A percentile compares a stretch with the other conserved stretches of the same genome.
Conservation (phyloP, 1,284 basidiomycete genomes). For the Chalciporus piperatoides region DNA sequence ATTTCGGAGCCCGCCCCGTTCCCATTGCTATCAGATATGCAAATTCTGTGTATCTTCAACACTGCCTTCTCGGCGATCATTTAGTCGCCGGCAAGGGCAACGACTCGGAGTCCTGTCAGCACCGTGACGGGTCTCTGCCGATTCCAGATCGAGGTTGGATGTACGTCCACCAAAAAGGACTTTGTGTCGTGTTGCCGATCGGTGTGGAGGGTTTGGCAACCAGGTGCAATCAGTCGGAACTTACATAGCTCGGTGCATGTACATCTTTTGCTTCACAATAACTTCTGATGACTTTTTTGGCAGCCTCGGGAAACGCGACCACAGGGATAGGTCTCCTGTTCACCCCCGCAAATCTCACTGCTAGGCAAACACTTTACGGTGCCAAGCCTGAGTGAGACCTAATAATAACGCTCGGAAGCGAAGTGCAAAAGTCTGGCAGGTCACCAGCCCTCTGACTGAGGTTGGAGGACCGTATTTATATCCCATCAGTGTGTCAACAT, state of each 20-base stretch:
- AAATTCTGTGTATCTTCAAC: background rate
- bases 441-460: too few relatives aligned
- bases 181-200: slow-evolving; percentile 1
- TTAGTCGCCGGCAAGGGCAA: slow-evolving; percentile 11
- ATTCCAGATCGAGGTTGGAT: background rate
- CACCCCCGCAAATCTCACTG: background rate
- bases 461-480: background rate
- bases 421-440: background rate
- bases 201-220: slow-evolving; percentile 3
- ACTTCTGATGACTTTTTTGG: background rate
- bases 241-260: background rate
- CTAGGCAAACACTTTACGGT: background rate
- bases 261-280: background rate
- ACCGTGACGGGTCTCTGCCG: too few relatives aligned
- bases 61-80: slow-evolving; percentile 3
- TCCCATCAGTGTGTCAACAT: background rate
- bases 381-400: background rate
- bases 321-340: background rate
- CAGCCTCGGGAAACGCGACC: background rate
- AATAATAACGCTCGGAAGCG: background rate
- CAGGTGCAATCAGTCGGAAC: background rate
- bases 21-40: background rate
- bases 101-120: background rate
- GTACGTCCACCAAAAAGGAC: background rate
- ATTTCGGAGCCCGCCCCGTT: background rate